These are phyloP conservation scores for Anastatica hierochuntica DNA, from an alignment of 345 rosid genomes.

Conservation along the genomic window DNA sequence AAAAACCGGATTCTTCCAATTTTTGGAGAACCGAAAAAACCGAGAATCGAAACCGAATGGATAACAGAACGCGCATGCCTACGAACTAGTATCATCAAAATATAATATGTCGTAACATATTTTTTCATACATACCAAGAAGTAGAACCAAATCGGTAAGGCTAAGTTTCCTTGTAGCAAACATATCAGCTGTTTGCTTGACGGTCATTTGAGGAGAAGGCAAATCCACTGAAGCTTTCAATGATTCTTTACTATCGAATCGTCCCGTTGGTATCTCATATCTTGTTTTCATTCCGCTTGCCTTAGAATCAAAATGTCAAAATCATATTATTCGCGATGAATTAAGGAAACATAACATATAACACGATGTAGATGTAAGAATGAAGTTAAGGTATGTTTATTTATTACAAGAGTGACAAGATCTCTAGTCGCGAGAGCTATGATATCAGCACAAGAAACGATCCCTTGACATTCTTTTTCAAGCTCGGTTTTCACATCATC, in stretches of 20 bases:
- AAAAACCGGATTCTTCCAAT: no score
- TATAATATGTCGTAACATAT: no score
- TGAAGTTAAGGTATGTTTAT: not conserved
- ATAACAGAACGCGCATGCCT: no score
- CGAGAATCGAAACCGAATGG: no score
- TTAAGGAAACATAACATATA: not conserved
- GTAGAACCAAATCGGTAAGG: conserved; percentile 42
- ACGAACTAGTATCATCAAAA: no score
- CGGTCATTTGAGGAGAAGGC: conserved; percentile 19
- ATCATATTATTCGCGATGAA: not conserved
- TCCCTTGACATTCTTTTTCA: conserved; percentile 26
- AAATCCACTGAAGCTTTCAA: conserved; percentile 22
- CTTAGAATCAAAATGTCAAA: not conserved
- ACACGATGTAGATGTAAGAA: not conserved
- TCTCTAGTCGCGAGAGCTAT: conserved; percentile 49
- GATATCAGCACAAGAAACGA: conserved; percentile 52
- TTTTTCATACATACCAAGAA: conserved; percentile 33
- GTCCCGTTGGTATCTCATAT: conserved; percentile 41
- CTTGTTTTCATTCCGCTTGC: conserved; percentile 28
- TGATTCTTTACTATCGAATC: conserved; percentile 34
- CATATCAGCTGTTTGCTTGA: not conserved
- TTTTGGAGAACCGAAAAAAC: no score
- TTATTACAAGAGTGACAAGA: conserved; percentile 37
- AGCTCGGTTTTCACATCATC: conserved; percentile 36
- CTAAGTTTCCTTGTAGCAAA: conserved; percentile 33